Conservation (phyloP, 2,329 filamentous ascomycete genomes). For the Pseudocercospora eumusae region DNA sequence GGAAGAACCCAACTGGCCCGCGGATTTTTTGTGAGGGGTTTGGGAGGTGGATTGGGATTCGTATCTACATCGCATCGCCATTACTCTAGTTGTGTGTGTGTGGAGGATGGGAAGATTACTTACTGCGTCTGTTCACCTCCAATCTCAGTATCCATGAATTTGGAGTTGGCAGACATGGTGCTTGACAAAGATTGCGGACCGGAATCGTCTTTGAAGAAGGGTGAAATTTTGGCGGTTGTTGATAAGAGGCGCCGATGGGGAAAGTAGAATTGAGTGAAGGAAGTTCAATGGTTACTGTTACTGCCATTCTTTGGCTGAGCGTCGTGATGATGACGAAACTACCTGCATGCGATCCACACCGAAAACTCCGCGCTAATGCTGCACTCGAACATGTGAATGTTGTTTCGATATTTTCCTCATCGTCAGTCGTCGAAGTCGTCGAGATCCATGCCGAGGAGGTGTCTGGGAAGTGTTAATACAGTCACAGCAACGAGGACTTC, state of each 20-base stretch:
- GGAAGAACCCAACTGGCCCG: constrained; percentile 55
- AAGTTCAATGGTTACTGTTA: constrained; percentile 5
- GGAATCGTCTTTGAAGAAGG: constrained; percentile 9
- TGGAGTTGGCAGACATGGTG: constrained; percentile 49
- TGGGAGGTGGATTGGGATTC: constrained; percentile 58
- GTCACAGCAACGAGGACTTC: neutral
- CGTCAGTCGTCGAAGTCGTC: constrained; percentile 48
- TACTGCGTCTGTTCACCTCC: constrained; percentile 64
- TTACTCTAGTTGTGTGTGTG: no score
- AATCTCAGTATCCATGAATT: constrained; percentile 60
- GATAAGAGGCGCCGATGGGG: neutral
- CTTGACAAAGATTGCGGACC: constrained; percentile 11
- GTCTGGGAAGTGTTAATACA: constrained; percentile 40
- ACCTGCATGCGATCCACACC: constrained; percentile 14
- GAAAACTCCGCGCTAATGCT: constrained; percentile 37
- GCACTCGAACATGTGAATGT: constrained; percentile 18
- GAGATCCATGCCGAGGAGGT: constrained; percentile 77
- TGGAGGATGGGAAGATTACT: constrained; percentile 16
- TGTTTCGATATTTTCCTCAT: constrained; percentile 14
- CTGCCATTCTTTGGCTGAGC: neutral
- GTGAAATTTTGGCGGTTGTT: constrained; percentile 1
- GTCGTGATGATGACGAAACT: constrained; percentile 14
- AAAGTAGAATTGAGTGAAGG: neutral
- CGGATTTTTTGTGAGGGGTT: constrained; percentile 54
- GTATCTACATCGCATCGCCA: no score